Base-by-base conservation (phyloP, 352 stramenopile species). In the Pythium guiyangense region DNA sequence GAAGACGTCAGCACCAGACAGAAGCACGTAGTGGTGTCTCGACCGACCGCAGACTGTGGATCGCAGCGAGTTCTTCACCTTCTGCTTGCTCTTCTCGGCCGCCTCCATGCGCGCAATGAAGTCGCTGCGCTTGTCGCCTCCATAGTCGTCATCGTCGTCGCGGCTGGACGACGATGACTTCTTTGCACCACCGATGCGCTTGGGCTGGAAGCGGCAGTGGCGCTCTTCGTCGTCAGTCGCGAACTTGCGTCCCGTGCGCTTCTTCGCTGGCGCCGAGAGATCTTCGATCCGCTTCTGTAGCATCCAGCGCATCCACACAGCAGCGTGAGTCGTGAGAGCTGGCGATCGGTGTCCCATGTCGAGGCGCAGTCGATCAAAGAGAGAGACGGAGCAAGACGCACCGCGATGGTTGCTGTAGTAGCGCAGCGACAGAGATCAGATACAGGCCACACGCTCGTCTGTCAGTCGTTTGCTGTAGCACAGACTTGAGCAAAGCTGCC, bases 51-150 rank as follows among this genome's bases (percentile, higher is more conserved):
- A 45, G 0, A 22, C 10, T 6, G 15, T 3, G 15, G 22, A 22
- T 22, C 14, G 11, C 8, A 37, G 17, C 25, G 20, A 49, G 22
- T 20, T 12, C 63, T 45, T 45, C n/a, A 90, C 82, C 74, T 91
- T 90, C 59, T 84, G 80, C 15, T 77, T 74, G 61, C 90, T 92
- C 44, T 69, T 76, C 66, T 94, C 84, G 14, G 79, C 74, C 15
- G 80, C 80, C 51, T 94, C 82, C 82, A 92, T 94, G 0, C 84
- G 68, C 46, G 78, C 72, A 39, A 94, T 74, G 49, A 92, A 92
- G 22, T 74, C 71, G 39, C 59, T 65, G 3, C 50, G 49, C 2
- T 40, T 45, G 4, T 44, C 40, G 20, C 37, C 18, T 49, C 64
- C 68, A n/a, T n/a, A n/a, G 26, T 50, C 57, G 2, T 63, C 65